These are phyloP conservation scores for Kwoniella sp. DNA, from an alignment of 768 basidiomycete genomes.

Conservation along the genomic window DNA sequence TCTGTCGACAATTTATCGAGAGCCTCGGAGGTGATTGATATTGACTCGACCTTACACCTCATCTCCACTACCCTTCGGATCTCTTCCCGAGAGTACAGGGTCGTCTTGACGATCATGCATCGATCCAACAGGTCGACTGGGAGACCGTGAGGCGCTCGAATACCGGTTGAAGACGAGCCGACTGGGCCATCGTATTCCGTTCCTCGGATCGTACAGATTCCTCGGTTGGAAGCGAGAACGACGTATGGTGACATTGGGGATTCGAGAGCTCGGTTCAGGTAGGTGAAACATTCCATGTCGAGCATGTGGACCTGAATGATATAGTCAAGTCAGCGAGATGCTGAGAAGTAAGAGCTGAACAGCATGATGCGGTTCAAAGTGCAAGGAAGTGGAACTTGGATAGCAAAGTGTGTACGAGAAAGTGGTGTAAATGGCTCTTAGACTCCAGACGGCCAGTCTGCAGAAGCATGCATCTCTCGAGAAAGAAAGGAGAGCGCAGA, in stretches of 20 bases:
- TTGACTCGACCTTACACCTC: constrained; percentile 81
- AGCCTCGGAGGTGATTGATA: constrained; percentile 73
- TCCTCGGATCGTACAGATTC: constrained; percentile 86
- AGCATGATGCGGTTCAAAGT: no score
- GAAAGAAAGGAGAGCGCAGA: no score
- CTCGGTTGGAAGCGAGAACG: constrained; percentile 93
- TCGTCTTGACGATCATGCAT: constrained; percentile 93
- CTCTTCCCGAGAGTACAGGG: constrained; percentile 77
- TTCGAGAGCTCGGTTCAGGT: constrained; percentile 91
- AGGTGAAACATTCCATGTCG: constrained; percentile 99
- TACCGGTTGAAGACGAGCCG: constrained; percentile 60
- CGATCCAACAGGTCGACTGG: constrained; percentile 92
- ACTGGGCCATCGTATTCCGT: constrained; percentile 62
- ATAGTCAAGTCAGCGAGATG: background rate
- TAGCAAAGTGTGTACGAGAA: no score
- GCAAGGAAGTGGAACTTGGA: no score
- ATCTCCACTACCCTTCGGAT: constrained; percentile 83
- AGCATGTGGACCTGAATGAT: constrained; percentile 89
- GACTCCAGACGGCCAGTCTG: no score
- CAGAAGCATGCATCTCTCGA: no score
- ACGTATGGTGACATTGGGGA: constrained; percentile 97
- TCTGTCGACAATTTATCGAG: constrained; percentile 77
- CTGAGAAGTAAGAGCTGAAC: no score
- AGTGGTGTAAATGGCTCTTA: no score
- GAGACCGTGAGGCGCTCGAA: constrained; percentile 87